Evolutionary conservation across 805 yeast genomes (phyloP).

Genomic region (Kuraishia capsulata): DNA sequence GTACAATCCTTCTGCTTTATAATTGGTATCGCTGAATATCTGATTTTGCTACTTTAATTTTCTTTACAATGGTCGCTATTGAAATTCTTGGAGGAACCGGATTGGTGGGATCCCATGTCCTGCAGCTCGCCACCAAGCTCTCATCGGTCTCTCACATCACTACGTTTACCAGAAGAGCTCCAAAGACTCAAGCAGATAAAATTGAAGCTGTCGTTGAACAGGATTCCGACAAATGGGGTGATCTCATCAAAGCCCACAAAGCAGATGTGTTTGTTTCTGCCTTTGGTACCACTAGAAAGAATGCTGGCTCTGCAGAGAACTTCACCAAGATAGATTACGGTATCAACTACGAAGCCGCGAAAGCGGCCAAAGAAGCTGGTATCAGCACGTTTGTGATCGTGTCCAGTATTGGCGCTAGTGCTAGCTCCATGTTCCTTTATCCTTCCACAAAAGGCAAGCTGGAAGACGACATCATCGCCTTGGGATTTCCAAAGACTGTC

Average conservation of each 20-base stretch:
- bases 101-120: conserved; percentile 53
- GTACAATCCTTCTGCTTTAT: too few species aligned
- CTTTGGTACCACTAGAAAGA: conserved; percentile 67
- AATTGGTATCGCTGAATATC: too few species aligned
- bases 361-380: conserved; percentile 65
- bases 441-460: conserved; percentile 63
- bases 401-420: conserved; percentile 56
- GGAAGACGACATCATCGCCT: conserved; percentile 54
- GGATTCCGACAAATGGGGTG: conserved; percentile 44
- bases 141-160: conserved; percentile 27
- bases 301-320: conserved; percentile 64
- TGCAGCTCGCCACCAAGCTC: conserved; percentile 33
- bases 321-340: conserved; percentile 72
- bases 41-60: too few species aligned
- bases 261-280: conserved; percentile 43
- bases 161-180: conserved; percentile 44
- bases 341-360: conserved; percentile 57
- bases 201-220: conserved; percentile 30
- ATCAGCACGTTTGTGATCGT: conserved; percentile 60
- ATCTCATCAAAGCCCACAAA: conserved; percentile 17
- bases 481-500: conserved; percentile 63
- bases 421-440: conserved; percentile 51
- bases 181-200: conserved; percentile 18
- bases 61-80: conserved; percentile 2
- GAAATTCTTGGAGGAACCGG: conserved; percentile 68